phyloP scores from a whole-genome alignment of 2,329 filamentous ascomycete species.

The Chaetothyriales sp. region DNA sequence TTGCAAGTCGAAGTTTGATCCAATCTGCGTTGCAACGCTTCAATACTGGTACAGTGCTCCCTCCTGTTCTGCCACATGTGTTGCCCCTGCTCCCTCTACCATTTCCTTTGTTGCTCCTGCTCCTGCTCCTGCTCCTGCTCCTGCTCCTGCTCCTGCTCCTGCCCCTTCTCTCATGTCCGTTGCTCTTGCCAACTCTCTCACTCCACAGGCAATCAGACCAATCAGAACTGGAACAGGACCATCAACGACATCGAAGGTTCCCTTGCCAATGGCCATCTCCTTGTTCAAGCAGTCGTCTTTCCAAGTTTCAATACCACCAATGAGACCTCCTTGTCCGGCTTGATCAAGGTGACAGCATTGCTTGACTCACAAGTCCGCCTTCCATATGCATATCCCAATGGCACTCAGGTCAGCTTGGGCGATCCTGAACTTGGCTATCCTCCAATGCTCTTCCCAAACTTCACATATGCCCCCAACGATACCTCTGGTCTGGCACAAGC shows the following conservation, averaged over 20 bases:
- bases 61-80: background rate
- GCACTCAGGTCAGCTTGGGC: conserved; percentile 44
- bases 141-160: background rate
- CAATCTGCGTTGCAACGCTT: conserved; percentile 38
- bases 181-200: background rate
- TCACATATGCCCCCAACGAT: conserved; percentile 43
- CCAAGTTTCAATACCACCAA: conserved; percentile 49
- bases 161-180: conserved; percentile 22
- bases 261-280: conserved; percentile 42
- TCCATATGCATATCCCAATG: conserved; percentile 46
- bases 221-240: conserved; percentile 46
- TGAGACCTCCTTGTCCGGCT: conserved; percentile 27
- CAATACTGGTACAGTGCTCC: conserved; percentile 21
- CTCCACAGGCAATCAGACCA: conserved; percentile 36
- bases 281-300: conserved; percentile 61
- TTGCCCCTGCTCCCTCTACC: background rate
- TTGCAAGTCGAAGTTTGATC: conserved; percentile 47
- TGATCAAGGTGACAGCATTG: conserved; percentile 50
- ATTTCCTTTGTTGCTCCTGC: background rate
- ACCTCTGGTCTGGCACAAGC: conserved; percentile 12
- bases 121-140: background rate
- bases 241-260: conserved; percentile 54
- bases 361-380: conserved; percentile 38
- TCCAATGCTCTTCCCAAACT: conserved; percentile 57
- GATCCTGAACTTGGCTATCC: conserved; percentile 54